Percentiles rank a stretch among this genome's conserved stretches.
These are phyloP conservation scores for Hypoxylon rickii DNA, from an alignment of 495 filamentous ascomycete genomes.

Conservation along the genomic window DNA sequence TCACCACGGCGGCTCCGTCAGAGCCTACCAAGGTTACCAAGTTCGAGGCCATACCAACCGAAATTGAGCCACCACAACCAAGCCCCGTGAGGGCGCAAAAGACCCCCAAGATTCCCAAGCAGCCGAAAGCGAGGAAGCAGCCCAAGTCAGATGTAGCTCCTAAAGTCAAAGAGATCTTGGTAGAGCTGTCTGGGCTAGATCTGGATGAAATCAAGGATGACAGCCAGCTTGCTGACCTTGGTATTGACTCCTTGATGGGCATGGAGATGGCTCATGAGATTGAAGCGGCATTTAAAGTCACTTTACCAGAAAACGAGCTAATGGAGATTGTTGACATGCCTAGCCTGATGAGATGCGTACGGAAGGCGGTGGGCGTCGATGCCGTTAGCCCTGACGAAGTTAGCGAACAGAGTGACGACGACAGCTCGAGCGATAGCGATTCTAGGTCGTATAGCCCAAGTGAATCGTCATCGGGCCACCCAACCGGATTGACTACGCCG, in stretches of 20 bases:
- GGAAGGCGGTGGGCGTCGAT: slow-evolving; percentile 18
- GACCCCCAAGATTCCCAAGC: slow-evolving; percentile 15
- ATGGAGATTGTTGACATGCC: slow-evolving; percentile 40
- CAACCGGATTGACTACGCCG: slow-evolving; percentile 25
- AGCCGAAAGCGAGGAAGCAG: slow-evolving; percentile 21
- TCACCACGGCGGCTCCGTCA: slow-evolving; percentile 11
- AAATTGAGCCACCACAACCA: slow-evolving; percentile 18
- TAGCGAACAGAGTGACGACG: slow-evolving; percentile 22
- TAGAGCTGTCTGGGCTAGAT: slow-evolving; percentile 52
- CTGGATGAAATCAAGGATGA: slow-evolving; percentile 48
- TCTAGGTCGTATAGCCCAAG: slow-evolving; percentile 14
- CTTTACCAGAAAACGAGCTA: slow-evolving; percentile 41
- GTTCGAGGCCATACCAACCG: slow-evolving; percentile 24
- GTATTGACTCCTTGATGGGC: slow-evolving; percentile 62
- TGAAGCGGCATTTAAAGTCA: slow-evolving; percentile 49
- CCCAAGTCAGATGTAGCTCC: slow-evolving; percentile 30
- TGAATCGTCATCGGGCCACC: slow-evolving; percentile 23
- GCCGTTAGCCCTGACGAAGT: slow-evolving; percentile 2
- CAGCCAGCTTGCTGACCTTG: slow-evolving; percentile 53
- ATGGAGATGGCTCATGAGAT: slow-evolving; percentile 61
- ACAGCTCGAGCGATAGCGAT: slow-evolving; percentile 23
- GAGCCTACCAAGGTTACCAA: slow-evolving; percentile 17
- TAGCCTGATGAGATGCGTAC: slow-evolving; percentile 36
- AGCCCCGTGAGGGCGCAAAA: slow-evolving; percentile 2
- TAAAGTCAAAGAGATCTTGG: slow-evolving; percentile 37